These are phyloP conservation scores for Nidularia sp. DNA, from an alignment of 768 basidiomycete genomes.

Conservation along the genomic window DNA sequence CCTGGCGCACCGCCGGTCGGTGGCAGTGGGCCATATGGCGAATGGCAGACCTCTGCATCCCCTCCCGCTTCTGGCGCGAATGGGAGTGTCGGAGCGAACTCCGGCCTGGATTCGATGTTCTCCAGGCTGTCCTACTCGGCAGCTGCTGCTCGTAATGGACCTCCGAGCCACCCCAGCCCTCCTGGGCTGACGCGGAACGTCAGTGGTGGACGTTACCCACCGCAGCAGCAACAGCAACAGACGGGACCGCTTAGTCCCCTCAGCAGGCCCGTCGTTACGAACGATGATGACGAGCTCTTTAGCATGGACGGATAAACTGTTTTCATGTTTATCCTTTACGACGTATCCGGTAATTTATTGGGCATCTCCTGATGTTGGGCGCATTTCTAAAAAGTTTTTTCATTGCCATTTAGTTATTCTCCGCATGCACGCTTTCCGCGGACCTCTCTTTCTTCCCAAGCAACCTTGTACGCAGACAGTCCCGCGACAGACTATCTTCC, in stretches of 20 bases:
- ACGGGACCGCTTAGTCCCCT: conserved; percentile 51
- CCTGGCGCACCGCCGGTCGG: neutral
- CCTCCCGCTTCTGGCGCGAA: conserved; percentile 2
- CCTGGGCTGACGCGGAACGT: conserved; percentile 34
- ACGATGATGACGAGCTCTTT: conserved; percentile 63
- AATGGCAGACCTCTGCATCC: conserved; percentile 18
- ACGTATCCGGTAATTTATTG: neutral
- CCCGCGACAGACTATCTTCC: neutral
- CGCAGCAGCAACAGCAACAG: conserved; percentile 10
- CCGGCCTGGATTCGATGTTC: conserved; percentile 47
- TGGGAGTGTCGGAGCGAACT: conserved; percentile 1
- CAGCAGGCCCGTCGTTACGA: conserved; percentile 54
- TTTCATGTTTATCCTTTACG: neutral
- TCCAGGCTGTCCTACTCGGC: conserved; percentile 55
- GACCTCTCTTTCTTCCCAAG: neutral
- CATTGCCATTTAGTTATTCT: neutral
- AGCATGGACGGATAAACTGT: conserved; percentile 51
- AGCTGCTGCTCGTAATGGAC: conserved; percentile 20
- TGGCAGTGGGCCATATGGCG: conserved; percentile 21
- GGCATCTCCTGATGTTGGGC: neutral
- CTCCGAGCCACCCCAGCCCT: conserved; percentile 14
- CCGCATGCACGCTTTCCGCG: neutral
- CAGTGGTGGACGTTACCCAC: conserved; percentile 30
- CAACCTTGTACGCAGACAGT: neutral
- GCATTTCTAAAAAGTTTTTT: neutral